These are phyloP conservation scores for Fusarium citri DNA, from an alignment of 2,329 filamentous ascomycete genomes.

Conservation along the genomic window DNA sequence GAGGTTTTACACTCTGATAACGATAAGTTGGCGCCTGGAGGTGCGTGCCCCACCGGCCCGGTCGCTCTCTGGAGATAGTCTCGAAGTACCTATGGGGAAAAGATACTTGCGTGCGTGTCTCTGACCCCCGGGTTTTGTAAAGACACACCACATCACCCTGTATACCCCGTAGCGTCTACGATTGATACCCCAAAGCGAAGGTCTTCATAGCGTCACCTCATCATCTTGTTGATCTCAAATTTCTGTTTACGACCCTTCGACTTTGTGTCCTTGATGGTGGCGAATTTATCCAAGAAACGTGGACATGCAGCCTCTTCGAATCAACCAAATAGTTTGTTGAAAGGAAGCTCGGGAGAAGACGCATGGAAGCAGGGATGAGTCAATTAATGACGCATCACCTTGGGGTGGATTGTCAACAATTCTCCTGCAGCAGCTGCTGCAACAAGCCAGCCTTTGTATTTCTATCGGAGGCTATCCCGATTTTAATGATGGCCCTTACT, in stretches of 20 bases:
- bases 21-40: slow-evolving; percentile 25
- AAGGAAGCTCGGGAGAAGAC: slow-evolving; percentile 31
- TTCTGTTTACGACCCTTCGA: not conserved
- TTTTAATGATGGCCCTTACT: slow-evolving; percentile 5
- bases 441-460: not conserved
- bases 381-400: slow-evolving; percentile 34
- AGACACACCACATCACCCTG: slow-evolving; percentile 41
- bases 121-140: slow-evolving; percentile 46
- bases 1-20: slow-evolving; percentile 30
- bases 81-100: slow-evolving; percentile 48
- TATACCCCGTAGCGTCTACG: not conserved
- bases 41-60: slow-evolving; percentile 44
- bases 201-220: not conserved
- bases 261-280: slow-evolving; percentile 31
- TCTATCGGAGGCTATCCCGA: not conserved
- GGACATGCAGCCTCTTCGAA: slow-evolving; percentile 20
- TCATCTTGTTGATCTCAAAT: slow-evolving; percentile 5
- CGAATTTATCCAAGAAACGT: slow-evolving; percentile 23
- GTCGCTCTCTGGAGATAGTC: slow-evolving; percentile 30
- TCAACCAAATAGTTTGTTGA: slow-evolving; percentile 13
- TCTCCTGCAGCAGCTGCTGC: not conserved
- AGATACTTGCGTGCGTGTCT: slow-evolving; percentile 41
- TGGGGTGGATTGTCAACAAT: slow-evolving; percentile 4
- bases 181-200: not conserved
- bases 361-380: slow-evolving; percentile 27